Conservation (phyloP, 2,329 filamentous ascomycete species). For the Claviceps sp. region DNA sequence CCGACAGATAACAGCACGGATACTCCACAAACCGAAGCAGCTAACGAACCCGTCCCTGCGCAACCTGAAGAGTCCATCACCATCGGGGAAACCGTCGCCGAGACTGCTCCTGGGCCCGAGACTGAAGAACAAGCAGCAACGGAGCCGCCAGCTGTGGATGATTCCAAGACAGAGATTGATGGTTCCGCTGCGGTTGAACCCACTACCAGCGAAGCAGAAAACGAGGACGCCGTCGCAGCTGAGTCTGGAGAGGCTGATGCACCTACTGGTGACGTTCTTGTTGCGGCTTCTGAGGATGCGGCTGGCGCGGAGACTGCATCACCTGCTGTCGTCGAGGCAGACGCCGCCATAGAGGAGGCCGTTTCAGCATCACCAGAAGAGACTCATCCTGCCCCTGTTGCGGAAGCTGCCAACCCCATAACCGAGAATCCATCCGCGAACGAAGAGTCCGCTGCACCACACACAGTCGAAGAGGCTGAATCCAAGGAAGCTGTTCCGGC, state of each 20-base stretch:
- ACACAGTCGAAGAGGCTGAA: too few species aligned
- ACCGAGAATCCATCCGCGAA: background rate
- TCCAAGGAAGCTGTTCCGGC: background rate
- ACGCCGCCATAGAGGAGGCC: slow-evolving; percentile 1
- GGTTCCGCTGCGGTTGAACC: background rate
- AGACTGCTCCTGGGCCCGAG: background rate
- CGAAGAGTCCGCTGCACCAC: background rate
- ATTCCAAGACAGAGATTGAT: background rate
- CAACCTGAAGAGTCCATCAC: background rate
- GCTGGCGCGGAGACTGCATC: background rate
- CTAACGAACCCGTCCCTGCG: slow-evolving; percentile 1
- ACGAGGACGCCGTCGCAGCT: background rate
- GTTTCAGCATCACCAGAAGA: slow-evolving; percentile 1
- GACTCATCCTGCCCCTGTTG: too few species aligned
- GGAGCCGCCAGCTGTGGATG: background rate
- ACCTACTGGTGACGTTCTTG: background rate
- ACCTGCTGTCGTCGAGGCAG: background rate
- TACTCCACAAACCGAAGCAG: background rate
- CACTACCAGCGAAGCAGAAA: background rate
- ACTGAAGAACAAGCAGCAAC: background rate
- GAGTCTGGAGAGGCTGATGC: background rate
- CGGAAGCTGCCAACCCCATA: too few species aligned
- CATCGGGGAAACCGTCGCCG: background rate
- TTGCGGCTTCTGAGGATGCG: background rate
- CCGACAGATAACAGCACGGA: background rate